Conservation (phyloP, 2,329 filamentous ascomycete genomes). For the Microdochium paspali region DNA sequence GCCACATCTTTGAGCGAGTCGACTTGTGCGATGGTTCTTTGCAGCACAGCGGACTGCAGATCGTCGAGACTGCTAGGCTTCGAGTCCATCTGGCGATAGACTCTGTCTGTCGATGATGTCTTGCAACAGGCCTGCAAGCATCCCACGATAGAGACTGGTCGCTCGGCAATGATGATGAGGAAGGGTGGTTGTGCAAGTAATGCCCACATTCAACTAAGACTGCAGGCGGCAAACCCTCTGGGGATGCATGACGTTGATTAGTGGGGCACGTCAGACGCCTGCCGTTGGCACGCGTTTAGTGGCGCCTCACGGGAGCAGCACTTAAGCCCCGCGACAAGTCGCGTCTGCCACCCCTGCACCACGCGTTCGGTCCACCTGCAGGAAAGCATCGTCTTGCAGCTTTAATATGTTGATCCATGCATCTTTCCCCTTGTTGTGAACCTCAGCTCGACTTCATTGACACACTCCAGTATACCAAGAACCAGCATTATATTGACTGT, state of each 20-base stretch:
- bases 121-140: no score
- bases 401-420: no score
- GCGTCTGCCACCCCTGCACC: neutral
- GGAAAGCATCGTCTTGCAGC: no score
- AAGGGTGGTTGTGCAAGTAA: no score
- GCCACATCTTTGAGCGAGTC: constrained; percentile 18
- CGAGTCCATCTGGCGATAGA: constrained; percentile 16
- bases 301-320: neutral
- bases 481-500: no score
- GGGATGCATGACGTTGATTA: neutral
- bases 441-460: no score
- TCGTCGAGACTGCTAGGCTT: constrained; percentile 13
- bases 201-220: no score
- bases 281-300: neutral
- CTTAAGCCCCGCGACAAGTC: neutral
- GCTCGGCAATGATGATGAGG: neutral
- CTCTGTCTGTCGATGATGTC: neutral
- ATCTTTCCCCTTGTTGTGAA: no score
- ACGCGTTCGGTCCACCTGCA: neutral
- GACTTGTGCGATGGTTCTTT: constrained; percentile 32
- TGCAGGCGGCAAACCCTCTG: no score
- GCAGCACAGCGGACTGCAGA: constrained; percentile 30
- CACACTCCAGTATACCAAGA: no score
- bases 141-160: no score
- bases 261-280: neutral